phyloP scores from a whole-genome alignment of 202 grass and related monocot species.

The Musa balbisiana region DNA sequence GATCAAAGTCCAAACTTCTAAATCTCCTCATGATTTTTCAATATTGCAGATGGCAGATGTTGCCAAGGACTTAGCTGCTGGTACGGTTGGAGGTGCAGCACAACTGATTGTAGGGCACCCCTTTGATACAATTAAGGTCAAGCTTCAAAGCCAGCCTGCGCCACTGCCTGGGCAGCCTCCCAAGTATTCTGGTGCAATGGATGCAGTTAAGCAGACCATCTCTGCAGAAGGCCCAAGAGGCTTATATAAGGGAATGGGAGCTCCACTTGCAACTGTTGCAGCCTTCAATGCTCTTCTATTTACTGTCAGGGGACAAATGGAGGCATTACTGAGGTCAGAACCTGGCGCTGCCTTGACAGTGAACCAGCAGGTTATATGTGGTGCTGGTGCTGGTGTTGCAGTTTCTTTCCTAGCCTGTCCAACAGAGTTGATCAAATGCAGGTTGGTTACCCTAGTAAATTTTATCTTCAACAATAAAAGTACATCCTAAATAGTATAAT shows the following conservation, averaged over 20 bases:
- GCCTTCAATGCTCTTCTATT: slow-evolving; percentile 1
- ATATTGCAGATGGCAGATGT: neutral
- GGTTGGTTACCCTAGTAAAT: neutral
- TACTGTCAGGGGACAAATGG: neutral
- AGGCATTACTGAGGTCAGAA: neutral
- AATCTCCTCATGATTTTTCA: too few relatives aligned
- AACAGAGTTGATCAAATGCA: neutral
- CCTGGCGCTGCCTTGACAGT: neutral
- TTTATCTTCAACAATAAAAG: too few relatives aligned
- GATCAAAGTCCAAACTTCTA: too few relatives aligned
- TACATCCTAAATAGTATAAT: too few relatives aligned
- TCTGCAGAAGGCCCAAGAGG: neutral
- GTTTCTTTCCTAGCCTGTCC: neutral
- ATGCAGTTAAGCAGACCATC: neutral
- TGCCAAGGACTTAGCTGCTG: neutral
- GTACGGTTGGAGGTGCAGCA: neutral
- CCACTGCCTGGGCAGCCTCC: neutral
- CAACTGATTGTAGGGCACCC: neutral
- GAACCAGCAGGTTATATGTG: neutral
- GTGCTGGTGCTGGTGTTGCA: slow-evolving; percentile 3
- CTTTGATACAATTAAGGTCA: neutral
- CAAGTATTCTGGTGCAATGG: neutral
- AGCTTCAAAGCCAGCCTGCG: neutral
- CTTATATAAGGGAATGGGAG: slow-evolving; percentile 2
- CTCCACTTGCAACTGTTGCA: neutral